A percentile compares a stretch with the other conserved stretches of the same genome.
These are phyloP conservation scores for Pisolithus orientalis DNA, from an alignment of 768 basidiomycete species.

Conservation along the genomic window DNA sequence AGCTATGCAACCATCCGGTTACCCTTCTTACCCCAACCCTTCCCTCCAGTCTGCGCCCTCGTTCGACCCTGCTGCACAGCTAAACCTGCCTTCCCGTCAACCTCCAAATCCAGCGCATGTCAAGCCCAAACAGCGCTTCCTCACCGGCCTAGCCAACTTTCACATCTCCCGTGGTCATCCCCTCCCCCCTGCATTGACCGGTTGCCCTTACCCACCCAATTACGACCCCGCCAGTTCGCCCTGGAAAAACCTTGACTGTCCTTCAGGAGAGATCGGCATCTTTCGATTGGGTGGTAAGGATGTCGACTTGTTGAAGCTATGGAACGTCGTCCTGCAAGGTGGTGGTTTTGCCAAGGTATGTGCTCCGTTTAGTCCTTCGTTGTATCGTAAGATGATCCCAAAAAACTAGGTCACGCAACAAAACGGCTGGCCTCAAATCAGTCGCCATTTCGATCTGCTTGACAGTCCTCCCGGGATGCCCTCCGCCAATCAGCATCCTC, in stretches of 20 bases:
- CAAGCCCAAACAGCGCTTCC: constrained; percentile 59
- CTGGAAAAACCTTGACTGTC: constrained; percentile 63
- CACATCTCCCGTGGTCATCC: constrained; percentile 56
- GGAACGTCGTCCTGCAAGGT: constrained; percentile 49
- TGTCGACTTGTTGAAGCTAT: constrained; percentile 70
- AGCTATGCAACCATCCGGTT: constrained; percentile 41
- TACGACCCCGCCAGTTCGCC: constrained; percentile 60
- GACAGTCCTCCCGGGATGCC: constrained; percentile 45
- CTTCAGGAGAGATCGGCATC: constrained; percentile 49
- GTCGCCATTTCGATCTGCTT: constrained; percentile 54
- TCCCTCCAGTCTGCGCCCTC: constrained; percentile 26
- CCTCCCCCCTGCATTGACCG: constrained; percentile 70
- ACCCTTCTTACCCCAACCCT: constrained; percentile 33
- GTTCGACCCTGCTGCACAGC: constrained; percentile 40
- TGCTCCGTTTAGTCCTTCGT: constrained; percentile 5
- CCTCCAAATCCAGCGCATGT: constrained; percentile 30
- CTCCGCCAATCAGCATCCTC: constrained; percentile 41
- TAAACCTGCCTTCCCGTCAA: constrained; percentile 33
- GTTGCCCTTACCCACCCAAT: constrained; percentile 44
- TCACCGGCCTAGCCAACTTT: constrained; percentile 51
- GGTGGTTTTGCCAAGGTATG: constrained; percentile 63
- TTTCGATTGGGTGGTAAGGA: constrained; percentile 70
- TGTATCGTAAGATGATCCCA: constrained; percentile 6
- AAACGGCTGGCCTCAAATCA: constrained; percentile 51
- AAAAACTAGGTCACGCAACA: constrained; percentile 39